Percentiles rank a stretch among this genome's conserved stretches.
Conservation (phyloP, 768 basidiomycete genomes). For the Lactarius sanguifluus region DNA sequence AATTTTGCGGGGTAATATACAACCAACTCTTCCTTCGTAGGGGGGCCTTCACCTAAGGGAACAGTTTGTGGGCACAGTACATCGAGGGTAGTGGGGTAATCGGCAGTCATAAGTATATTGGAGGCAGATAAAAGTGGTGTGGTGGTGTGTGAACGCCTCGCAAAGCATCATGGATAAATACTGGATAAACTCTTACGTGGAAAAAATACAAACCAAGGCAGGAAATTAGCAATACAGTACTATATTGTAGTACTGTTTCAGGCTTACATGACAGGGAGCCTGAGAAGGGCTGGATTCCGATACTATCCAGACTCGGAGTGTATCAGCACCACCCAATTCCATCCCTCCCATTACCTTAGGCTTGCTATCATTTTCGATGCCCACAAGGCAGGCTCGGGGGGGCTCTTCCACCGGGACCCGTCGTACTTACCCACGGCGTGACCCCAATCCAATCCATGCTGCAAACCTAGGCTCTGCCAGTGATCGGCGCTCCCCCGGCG, state of each 20-base stretch:
- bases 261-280: too few relatives aligned
- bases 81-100: background rate
- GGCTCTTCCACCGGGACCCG: background rate
- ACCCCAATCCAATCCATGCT: background rate
- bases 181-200: background rate
- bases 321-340: background rate
- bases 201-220: background rate
- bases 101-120: slow-evolving; percentile 6
- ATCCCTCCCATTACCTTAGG: background rate
- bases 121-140: too few relatives aligned
- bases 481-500: background rate
- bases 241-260: too few relatives aligned
- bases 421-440: background rate
- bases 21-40: slow-evolving; percentile 65
- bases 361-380: background rate
- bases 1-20: slow-evolving; percentile 72
- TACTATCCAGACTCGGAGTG: background rate
- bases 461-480: background rate
- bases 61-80: slow-evolving; percentile 33
- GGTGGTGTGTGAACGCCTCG: too few relatives aligned
- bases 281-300: too few relatives aligned
- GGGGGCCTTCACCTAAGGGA: slow-evolving; percentile 55
- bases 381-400: slow-evolving; percentile 12
- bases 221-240: too few relatives aligned
- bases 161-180: too few relatives aligned